phyloP scores from a whole-genome alignment of 1,284 basidiomycete genomes.

The Macrocystidia cucumis region DNA sequence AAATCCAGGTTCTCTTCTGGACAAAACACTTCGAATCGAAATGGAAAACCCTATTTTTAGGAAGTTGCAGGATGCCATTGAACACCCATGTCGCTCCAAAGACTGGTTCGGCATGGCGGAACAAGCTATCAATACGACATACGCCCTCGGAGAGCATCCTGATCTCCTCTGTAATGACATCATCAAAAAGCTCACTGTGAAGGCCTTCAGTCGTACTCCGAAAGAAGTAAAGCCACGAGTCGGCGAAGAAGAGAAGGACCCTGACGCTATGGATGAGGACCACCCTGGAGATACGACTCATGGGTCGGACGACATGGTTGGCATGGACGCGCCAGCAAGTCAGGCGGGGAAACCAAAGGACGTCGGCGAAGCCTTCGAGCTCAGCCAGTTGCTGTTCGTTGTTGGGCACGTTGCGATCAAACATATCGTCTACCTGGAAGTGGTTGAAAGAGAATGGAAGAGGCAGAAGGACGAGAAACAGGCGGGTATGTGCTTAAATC shows the following conservation, averaged over 20 bases:
- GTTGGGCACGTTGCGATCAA: conserved; percentile 97
- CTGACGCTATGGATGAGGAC: conserved; percentile 49
- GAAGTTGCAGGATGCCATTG: conserved; percentile 74
- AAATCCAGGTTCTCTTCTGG: conserved; percentile 69
- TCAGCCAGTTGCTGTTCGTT: conserved; percentile 89
- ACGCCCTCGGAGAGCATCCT: conserved; percentile 90
- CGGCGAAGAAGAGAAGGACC: conserved; percentile 24
- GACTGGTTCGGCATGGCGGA: conserved; percentile 97
- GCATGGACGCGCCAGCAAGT: conserved; percentile 4
- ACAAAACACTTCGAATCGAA: conserved; percentile 81
- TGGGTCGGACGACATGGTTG: conserved; percentile 16
- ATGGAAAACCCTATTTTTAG: conserved; percentile 88
- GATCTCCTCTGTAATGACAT: conserved; percentile 80
- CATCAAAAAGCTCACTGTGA: conserved; percentile 73
- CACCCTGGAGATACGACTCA: conserved; percentile 16
- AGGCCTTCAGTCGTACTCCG: conserved; percentile 51
- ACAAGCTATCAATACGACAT: conserved; percentile 95
- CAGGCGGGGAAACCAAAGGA: conserved; percentile 31
- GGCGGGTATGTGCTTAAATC: conserved; percentile 43
- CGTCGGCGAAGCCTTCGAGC: conserved; percentile 72
- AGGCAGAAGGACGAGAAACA: conserved; percentile 88
- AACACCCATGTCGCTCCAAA: conserved; percentile 72
- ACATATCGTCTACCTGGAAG: conserved; percentile 93
- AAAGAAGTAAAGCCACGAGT: conserved; percentile 18
- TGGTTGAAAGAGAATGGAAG: conserved; percentile 97